Evolutionary conservation across 768 basidiomycete species (phyloP).

Genomic region (Trichaptum fuscoviolaceum): DNA sequence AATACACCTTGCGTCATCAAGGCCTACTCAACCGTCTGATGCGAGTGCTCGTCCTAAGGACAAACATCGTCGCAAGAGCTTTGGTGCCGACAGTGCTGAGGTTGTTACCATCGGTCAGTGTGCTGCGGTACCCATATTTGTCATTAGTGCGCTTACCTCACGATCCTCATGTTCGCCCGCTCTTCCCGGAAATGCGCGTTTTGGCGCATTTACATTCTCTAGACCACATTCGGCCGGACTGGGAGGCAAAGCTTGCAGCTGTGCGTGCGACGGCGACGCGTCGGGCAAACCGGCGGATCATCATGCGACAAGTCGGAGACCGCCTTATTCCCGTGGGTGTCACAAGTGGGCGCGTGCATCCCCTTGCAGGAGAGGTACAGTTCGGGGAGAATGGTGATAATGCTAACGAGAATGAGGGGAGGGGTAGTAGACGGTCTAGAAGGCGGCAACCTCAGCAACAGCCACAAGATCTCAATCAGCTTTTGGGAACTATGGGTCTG

Average conservation of each 20-base stretch:
- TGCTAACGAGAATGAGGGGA: slow-evolving; percentile 35
- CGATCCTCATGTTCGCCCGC: slow-evolving; percentile 8
- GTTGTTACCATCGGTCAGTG: slow-evolving; percentile 86
- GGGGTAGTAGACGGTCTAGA: slow-evolving; percentile 47
- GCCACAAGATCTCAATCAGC: slow-evolving; percentile 56
- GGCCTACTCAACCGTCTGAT: slow-evolving; percentile 36
- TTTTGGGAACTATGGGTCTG: slow-evolving; percentile 56
- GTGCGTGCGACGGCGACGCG: slow-evolving; percentile 95
- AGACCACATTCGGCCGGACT: slow-evolving; percentile 98
- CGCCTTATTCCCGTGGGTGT: slow-evolving; percentile 95
- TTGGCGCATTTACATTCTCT: slow-evolving; percentile 8
- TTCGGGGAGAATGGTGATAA: slow-evolving; percentile 30
- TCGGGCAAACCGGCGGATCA: slow-evolving; percentile 90
- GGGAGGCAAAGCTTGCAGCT: slow-evolving; percentile 93
- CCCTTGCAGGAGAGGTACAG: slow-evolving; percentile 45
- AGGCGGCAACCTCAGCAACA: slow-evolving; percentile 47
- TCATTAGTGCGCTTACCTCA: slow-evolving; percentile 2
- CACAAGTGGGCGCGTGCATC: slow-evolving; percentile 79
- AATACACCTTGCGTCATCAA: slow-evolving; percentile 51
- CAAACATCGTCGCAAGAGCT: slow-evolving; percentile 83
- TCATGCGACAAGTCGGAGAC: slow-evolving; percentile 98
- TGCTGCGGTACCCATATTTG: slow-evolving; percentile 6
- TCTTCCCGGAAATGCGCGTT: slow-evolving; percentile 3
- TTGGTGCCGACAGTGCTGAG: slow-evolving; percentile 77
- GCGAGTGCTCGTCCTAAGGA: slow-evolving; percentile 12